Base-by-base conservation (phyloP, 495 filamentous ascomycete species). In the Penicillium egyptiacum region DNA sequence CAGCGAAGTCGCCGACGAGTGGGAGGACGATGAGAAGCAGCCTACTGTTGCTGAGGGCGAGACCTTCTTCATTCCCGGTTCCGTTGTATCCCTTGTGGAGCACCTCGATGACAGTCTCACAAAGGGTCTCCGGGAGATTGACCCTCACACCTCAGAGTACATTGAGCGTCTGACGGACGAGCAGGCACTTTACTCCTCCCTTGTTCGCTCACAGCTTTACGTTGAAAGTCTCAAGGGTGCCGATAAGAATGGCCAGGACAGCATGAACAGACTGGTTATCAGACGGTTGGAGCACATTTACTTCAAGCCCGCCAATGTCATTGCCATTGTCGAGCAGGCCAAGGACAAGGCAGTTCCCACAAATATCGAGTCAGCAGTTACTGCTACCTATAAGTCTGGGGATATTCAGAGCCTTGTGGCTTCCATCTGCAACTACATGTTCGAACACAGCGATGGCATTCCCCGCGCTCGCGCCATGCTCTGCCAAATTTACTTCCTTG, bases 121-220 rank as follows among this genome's bases (percentile, higher is more conserved):
- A 43, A 86, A 94, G 61, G 96, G 92, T 14, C 78, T 99, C 51
- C 94, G 98, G 75, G 88, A 88, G 70, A 97, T 98, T 68, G 94
- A 99, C 70, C 94, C 94, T 54, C 94, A 99, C 75, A 99, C 94
- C 45, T 92, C 93, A 33, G 94, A 99, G 73, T 99, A 99, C 68
- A 96, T 99, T 59, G 94, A 98, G 61, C 84, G 95, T 41, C 74
- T 99, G 47, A 88, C 87, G 31, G 93, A 97, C 66, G 94, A 98
- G 76, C 86, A 88, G 55, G 81, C 87, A n/a, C 79, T 99, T 16
- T 98, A 99, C 78, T 91, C 88, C 72, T 87, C 89, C 73, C 88
- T 97, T 66, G 85, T 96, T 67, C 88, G 91, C 33, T 82, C 86
- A 28, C 81, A 93, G 62, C 78, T 96, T 42, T 99, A 99, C 72